phyloP scores from a whole-genome alignment of 1,139 yeast species.

The Geotrichum fermentans region DNA sequence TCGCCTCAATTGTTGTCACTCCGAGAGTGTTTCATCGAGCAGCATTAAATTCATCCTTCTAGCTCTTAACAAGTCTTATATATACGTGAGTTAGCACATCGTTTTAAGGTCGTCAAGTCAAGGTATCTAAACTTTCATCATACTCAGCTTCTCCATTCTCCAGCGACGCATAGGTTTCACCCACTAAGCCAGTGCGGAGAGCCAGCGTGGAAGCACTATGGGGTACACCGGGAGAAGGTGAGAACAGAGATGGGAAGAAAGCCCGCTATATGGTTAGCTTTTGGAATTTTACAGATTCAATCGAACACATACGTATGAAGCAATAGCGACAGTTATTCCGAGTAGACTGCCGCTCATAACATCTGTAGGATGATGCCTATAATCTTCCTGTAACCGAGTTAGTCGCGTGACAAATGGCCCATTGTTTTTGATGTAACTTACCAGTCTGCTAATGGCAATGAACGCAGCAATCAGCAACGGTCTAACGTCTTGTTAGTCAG shows the following conservation, averaged over 20 bases:
- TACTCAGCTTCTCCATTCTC: not conserved
- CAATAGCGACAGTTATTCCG: slow-evolving; percentile 48
- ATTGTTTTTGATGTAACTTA: too few species aligned
- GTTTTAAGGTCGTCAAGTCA: too few species aligned
- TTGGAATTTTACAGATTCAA: not conserved
- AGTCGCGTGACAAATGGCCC: too few species aligned
- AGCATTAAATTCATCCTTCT: too few species aligned
- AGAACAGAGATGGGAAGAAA: slow-evolving; percentile 18
- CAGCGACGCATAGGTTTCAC: not conserved
- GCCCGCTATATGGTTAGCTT: slow-evolving; percentile 7
- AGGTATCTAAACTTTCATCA: too few species aligned
- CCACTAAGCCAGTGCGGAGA: too few species aligned
- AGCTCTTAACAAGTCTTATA: too few species aligned
- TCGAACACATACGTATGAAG: slow-evolving; percentile 37
- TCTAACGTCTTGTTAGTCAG: not conserved
- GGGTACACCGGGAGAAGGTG: slow-evolving; percentile 12
- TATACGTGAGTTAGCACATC: too few species aligned
- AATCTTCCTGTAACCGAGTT: slow-evolving; percentile 49
- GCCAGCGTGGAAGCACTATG: slow-evolving; percentile 1
- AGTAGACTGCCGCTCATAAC: slow-evolving; percentile 53
- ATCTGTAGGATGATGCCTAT: slow-evolving; percentile 72
- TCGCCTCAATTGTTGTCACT: too few species aligned
- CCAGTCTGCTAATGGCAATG: slow-evolving; percentile 19
- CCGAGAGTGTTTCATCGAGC: too few species aligned
- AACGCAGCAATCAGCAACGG: slow-evolving; percentile 18